A percentile compares a stretch with the other conserved stretches of the same genome.
phyloP scores from a whole-genome alignment of 2,329 filamentous ascomycete genomes.

The Sphaerulina vaccinii region DNA sequence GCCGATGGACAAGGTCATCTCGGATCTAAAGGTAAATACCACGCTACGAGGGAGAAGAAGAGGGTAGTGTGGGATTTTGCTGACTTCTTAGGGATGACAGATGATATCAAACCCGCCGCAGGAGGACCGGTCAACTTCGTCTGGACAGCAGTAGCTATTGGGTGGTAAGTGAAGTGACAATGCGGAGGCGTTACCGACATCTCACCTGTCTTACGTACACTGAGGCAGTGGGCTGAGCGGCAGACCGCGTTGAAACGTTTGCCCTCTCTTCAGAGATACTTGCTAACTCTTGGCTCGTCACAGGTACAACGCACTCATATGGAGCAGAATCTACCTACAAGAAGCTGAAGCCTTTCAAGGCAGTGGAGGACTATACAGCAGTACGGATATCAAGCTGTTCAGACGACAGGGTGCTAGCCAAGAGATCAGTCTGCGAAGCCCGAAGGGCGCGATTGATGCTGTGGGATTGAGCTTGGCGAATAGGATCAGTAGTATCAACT shows the following conservation, averaged over 20 bases:
- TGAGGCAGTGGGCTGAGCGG: no score
- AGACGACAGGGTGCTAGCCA: constrained; percentile 67
- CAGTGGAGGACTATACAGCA: constrained; percentile 84
- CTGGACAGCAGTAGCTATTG: constrained; percentile 49
- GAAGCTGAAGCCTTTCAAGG: constrained; percentile 84
- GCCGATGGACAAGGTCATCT: constrained; percentile 21
- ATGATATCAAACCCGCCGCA: constrained; percentile 13
- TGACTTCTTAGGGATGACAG: constrained; percentile 1
- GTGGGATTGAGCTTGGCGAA: constrained; percentile 88
- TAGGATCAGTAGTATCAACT: constrained; percentile 63
- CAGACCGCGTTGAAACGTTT: no score
- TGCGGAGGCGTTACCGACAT: no score
- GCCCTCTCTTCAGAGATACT: no score
- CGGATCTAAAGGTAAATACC: constrained; percentile 15
- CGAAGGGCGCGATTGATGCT: constrained; percentile 86
- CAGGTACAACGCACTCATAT: constrained; percentile 92
- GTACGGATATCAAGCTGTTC: constrained; percentile 84
- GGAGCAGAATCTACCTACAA: constrained; percentile 86
- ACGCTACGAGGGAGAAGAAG: no score
- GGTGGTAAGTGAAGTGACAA: no score
- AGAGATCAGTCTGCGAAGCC: constrained; percentile 62
- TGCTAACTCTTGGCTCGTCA: no score
- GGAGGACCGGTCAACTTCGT: constrained; percentile 13
- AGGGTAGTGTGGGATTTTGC: no score
- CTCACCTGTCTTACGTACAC: no score